Percentiles rank a stretch among this genome's conserved stretches.
These are phyloP conservation scores for Camellia oleifera DNA, from an alignment of 179 eudicot species.

Conservation along the genomic window DNA sequence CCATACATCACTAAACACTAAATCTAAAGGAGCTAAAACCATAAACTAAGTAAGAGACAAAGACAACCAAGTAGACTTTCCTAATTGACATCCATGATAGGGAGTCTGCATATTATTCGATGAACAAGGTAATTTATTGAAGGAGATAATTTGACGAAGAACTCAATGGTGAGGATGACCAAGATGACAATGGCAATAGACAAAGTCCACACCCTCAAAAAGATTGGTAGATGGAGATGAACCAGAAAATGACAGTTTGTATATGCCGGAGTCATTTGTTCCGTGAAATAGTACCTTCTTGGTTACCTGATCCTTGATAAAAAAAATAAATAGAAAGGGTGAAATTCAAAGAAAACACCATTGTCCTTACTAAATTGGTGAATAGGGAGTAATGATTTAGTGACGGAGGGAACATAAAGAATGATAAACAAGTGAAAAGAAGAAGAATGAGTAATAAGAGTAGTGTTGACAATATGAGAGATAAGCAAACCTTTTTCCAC, in stretches of 20 bases:
- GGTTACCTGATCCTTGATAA: constrained; percentile 1
- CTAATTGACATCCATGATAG: not conserved
- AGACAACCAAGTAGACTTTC: not conserved
- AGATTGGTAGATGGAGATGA: not conserved
- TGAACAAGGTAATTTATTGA: not conserved
- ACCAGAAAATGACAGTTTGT: not conserved
- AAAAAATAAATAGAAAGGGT: not conserved
- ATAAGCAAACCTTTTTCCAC: not conserved
- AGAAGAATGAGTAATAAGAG: not conserved
- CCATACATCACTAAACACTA: not conserved
- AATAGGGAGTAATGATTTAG: not conserved
- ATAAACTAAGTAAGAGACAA: not conserved
- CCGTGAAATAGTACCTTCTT: not conserved
- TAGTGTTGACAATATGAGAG: not conserved
- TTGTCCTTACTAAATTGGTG: not conserved
- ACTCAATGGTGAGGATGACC: not conserved
- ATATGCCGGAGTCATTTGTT: not conserved
- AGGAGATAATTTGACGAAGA: not conserved
- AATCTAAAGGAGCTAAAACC: not conserved
- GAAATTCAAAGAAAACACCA: not conserved
- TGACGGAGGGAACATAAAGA: not conserved
- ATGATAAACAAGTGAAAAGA: not conserved
- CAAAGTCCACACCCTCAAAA: not conserved
- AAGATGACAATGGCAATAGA: not conserved
- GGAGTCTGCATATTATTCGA: not conserved